Conservation (phyloP, 805 yeast genomes). For the Yarrowia hollandica region DNA sequence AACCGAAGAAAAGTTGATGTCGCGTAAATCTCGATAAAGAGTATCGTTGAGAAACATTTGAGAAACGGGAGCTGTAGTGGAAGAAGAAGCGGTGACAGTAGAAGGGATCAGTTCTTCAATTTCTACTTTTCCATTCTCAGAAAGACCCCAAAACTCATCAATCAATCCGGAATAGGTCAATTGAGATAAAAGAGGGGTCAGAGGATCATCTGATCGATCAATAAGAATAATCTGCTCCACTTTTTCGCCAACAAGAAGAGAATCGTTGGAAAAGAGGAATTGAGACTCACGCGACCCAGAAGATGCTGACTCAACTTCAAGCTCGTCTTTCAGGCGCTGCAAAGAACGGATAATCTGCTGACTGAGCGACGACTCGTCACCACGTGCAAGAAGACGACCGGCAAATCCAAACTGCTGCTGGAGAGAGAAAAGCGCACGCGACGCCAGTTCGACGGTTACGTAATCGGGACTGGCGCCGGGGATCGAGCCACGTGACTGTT, state of each 20-base stretch:
- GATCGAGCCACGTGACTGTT: too few species aligned
- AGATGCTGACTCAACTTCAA: not conserved
- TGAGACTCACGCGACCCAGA: not conserved
- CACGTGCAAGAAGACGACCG: not conserved
- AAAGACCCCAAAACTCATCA: conserved; percentile 64
- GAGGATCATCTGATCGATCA: conserved; percentile 73
- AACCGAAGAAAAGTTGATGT: conserved; percentile 73
- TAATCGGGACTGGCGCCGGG: not conserved
- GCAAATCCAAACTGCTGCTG: conserved; percentile 13
- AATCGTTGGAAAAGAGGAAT: not conserved
- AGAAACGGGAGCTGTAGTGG: not conserved
- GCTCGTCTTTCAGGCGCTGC: not conserved
- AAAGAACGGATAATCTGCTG: not conserved
- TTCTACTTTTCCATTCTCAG: conserved; percentile 41
- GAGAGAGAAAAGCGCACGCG: not conserved
- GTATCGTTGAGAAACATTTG: conserved; percentile 44
- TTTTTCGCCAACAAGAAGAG: conserved; percentile 37
- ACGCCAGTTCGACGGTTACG: not conserved
- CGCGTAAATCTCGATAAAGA: conserved; percentile 54
- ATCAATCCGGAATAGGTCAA: conserved; percentile 79
- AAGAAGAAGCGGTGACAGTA: conserved; percentile 35
- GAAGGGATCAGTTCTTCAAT: conserved; percentile 35
- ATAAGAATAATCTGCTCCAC: conserved; percentile 67
- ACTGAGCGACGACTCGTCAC: not conserved
- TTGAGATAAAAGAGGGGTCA: conserved; percentile 72